phyloP scores from a whole-genome alignment of 2,329 filamentous ascomycete species.

The Neofusicoccum cordaticola region DNA sequence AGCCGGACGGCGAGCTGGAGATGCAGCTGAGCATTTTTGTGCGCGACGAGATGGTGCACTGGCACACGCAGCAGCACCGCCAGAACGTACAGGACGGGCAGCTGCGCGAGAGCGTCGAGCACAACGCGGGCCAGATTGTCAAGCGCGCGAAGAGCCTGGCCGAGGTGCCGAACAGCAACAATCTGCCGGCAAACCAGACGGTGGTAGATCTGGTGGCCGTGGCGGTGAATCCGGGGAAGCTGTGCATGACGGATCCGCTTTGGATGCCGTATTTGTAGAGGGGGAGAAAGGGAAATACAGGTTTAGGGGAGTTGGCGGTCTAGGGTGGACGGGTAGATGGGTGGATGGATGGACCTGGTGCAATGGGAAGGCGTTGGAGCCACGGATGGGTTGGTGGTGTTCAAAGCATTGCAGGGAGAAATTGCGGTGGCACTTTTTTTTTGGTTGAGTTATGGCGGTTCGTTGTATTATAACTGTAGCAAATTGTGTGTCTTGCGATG shows the following conservation, averaged over 20 bases:
- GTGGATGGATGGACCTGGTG: no score
- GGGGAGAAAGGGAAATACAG: no score
- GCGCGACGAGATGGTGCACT: slow-evolving; percentile 95
- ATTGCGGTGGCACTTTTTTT: no score
- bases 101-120: slow-evolving; percentile 74
- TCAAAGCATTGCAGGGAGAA: no score
- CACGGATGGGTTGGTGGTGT: no score
- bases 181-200: slow-evolving; percentile 92
- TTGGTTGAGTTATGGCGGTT: no score
- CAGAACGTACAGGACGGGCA: slow-evolving; percentile 56
- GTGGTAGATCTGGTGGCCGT: slow-evolving; percentile 92
- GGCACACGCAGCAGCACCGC: slow-evolving; percentile 81
- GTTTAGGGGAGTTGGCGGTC: no score
- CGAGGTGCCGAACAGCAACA: slow-evolving; percentile 66
- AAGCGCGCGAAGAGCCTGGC: slow-evolving; percentile 85
- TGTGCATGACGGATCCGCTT: slow-evolving; percentile 83
- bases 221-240: slow-evolving; percentile 85
- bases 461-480: no score
- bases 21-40: slow-evolving; percentile 94
- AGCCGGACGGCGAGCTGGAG: slow-evolving; percentile 79
- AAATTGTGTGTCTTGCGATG: no score
- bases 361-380: no score
- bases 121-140: slow-evolving; percentile 87
- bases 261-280: slow-evolving; percentile 95
- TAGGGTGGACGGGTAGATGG: no score